Percentiles rank a stretch among this genome's conserved stretches.
Evolutionary conservation across 805 yeast species (phyloP).

Genomic region (Candida incommunis): DNA sequence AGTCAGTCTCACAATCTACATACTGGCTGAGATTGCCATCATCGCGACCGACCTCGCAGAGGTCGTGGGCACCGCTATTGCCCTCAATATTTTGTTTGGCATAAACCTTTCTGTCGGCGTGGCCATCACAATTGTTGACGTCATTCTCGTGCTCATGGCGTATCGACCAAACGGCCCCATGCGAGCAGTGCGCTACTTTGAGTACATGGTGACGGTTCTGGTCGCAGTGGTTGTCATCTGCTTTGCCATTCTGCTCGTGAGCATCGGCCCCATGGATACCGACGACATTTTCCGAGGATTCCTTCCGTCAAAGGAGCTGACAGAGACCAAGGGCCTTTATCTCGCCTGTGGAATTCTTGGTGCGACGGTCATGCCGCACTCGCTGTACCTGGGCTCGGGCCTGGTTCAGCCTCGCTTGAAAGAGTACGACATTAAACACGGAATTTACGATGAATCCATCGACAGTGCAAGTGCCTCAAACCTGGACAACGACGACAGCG

Average conservation of each 20-base stretch:
- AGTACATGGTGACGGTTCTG: constrained; percentile 52
- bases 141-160: constrained; percentile 60
- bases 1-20: constrained; percentile 49
- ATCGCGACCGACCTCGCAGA: constrained; percentile 90
- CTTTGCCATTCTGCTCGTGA: constrained; percentile 51
- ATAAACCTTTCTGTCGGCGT: constrained; percentile 71
- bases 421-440: constrained; percentile 54
- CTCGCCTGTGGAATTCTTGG: constrained; percentile 76
- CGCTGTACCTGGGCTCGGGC: constrained; percentile 72
- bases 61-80: constrained; percentile 86
- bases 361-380: constrained; percentile 93
- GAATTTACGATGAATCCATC: constrained; percentile 24
- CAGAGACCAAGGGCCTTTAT: constrained; percentile 53
- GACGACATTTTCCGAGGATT: constrained; percentile 48
- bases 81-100: constrained; percentile 59
- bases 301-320: constrained; percentile 48
- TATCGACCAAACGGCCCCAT: constrained; percentile 67
- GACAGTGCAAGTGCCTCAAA: constrained; percentile 3
- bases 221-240: constrained; percentile 67
- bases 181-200: constrained; percentile 64
- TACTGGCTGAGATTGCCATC: constrained; percentile 72
- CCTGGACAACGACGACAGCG: constrained; percentile 8
- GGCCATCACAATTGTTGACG: constrained; percentile 66
- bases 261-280: constrained; percentile 32
- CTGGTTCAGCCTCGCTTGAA: constrained; percentile 72